Evolutionary conservation across 2,329 filamentous ascomycete species (phyloP).

Genomic region (Ophiocordyceps camponoti-rufipedis): DNA sequence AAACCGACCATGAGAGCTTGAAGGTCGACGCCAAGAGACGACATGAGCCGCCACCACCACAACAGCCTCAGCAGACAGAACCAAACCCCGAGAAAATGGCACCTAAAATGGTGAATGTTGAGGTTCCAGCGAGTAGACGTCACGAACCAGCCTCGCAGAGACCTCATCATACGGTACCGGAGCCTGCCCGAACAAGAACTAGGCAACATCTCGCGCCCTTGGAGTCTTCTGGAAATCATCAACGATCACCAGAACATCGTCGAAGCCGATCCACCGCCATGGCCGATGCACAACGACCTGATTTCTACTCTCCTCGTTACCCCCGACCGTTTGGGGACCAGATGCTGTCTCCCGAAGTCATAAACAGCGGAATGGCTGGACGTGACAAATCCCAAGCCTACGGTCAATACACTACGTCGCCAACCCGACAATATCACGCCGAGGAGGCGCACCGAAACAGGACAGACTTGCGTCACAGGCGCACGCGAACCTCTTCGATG

Average conservation of each 20-base stretch:
- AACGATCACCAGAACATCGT: slow-evolving; percentile 11
- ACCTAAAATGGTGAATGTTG: background rate
- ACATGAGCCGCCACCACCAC: background rate
- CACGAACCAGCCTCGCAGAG: background rate
- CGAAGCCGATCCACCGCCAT: slow-evolving; percentile 15
- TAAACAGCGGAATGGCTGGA: slow-evolving; percentile 20
- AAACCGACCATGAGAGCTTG: background rate
- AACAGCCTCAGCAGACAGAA: background rate
- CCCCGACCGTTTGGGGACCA: slow-evolving; percentile 13
- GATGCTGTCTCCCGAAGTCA: slow-evolving; percentile 22
- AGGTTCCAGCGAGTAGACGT: background rate
- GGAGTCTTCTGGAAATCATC: slow-evolving; percentile 19
- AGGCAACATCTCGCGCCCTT: slow-evolving; percentile 24
- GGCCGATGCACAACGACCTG: slow-evolving; percentile 12
- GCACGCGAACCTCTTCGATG: slow-evolving; percentile 10
- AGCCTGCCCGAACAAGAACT: slow-evolving; percentile 12
- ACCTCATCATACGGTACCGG: slow-evolving; percentile 3
- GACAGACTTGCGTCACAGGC: slow-evolving; percentile 8
- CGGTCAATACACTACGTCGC: slow-evolving; percentile 9
- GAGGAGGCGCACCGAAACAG: slow-evolving; percentile 10
- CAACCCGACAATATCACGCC: slow-evolving; percentile 12
- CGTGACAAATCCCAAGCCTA: slow-evolving; percentile 21
- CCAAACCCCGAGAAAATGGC: background rate
- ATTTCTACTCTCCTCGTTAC: slow-evolving; percentile 13
- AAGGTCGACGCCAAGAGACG: background rate